phyloP scores from a whole-genome alignment of 805 yeast genomes.

The Zygosaccharomyces siamensis region DNA sequence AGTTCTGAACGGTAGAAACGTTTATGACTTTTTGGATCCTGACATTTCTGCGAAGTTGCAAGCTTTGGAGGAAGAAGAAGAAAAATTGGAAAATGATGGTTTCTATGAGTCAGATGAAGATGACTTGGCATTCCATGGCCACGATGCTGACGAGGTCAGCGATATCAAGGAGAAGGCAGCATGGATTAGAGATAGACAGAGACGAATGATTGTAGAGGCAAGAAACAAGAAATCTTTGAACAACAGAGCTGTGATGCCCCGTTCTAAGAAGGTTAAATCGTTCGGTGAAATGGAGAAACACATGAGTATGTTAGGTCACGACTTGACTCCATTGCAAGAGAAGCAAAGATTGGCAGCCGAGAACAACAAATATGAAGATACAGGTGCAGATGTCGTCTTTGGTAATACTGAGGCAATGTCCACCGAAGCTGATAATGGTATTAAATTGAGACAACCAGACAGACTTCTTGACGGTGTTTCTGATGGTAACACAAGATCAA shows the following conservation, averaged over 20 bases:
- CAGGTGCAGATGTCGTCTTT: constrained; percentile 80
- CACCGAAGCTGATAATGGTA: constrained; percentile 36
- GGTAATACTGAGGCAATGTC: constrained; percentile 40
- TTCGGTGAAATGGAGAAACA: constrained; percentile 80
- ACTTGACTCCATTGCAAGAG: constrained; percentile 59
- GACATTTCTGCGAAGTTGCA: constrained; percentile 90
- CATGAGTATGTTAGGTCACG: constrained; percentile 86
- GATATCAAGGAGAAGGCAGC: constrained; percentile 77
- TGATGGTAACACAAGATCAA: constrained; percentile 73
- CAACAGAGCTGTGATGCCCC: constrained; percentile 83
- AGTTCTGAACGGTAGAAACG: constrained; percentile 90
- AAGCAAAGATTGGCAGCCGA: constrained; percentile 41
- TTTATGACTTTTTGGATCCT: constrained; percentile 94
- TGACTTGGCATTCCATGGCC: constrained; percentile 67
- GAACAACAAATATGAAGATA: constrained; percentile 39
- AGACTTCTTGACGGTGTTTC: constrained; percentile 82
- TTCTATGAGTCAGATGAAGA: constrained; percentile 87
- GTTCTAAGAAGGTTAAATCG: constrained; percentile 76
- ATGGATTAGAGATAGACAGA: constrained; percentile 95
- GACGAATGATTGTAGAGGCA: constrained; percentile 84
- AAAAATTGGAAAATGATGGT: constrained; percentile 86
- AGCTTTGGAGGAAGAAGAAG: constrained; percentile 97
- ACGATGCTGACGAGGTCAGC: constrained; percentile 58
- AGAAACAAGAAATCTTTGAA: constrained; percentile 82
- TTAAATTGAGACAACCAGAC: constrained; percentile 56